A percentile compares a stretch with the other conserved stretches of the same genome.
Evolutionary conservation across 1,284 basidiomycete species (phyloP).

Genomic region (Cystobasidiaceae sp.): DNA sequence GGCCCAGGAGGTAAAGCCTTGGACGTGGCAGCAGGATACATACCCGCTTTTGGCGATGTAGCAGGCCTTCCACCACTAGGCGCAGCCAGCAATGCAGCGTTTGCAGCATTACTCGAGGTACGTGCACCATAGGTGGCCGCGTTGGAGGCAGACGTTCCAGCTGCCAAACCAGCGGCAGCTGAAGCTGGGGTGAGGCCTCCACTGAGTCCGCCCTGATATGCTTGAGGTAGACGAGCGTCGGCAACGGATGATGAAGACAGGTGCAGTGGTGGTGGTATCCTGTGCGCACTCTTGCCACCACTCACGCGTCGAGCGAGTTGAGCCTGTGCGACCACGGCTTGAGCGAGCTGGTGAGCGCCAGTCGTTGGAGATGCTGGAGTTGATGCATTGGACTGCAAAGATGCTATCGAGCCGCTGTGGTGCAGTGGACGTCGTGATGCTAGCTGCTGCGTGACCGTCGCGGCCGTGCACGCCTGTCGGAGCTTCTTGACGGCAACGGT

Average conservation of each 20-base stretch:
- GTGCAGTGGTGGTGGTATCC: conserved; percentile 42
- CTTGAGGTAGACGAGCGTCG: conserved; percentile 34
- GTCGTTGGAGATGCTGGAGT: conserved; percentile 3
- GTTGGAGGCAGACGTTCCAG: background rate
- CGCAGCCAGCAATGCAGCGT: conserved; percentile 17
- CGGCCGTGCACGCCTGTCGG: conserved; percentile 53
- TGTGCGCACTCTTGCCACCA: conserved; percentile 22
- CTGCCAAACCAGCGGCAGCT: background rate
- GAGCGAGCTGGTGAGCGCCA: background rate
- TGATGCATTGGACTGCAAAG: background rate
- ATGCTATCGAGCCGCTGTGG: conserved; percentile 12
- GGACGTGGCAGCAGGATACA: background rate
- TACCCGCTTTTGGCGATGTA: background rate
- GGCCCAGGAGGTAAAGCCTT: background rate
- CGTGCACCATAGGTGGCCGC: conserved; percentile 28
- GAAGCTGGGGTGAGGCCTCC: too few species aligned
- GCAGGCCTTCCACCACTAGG: background rate
- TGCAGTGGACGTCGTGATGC: conserved; percentile 7
- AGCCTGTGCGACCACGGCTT: conserved; percentile 19
- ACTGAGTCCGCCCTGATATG: too few species aligned
- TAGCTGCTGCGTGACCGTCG: background rate
- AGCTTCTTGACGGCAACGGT: conserved; percentile 74
- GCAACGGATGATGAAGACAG: conserved; percentile 35
- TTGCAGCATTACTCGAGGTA: conserved; percentile 20
- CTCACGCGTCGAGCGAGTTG: conserved; percentile 16